Percentiles rank a stretch among this genome's conserved stretches.
Evolutionary conservation across 768 basidiomycete species (phyloP).

Genomic region (Russula sp.): DNA sequence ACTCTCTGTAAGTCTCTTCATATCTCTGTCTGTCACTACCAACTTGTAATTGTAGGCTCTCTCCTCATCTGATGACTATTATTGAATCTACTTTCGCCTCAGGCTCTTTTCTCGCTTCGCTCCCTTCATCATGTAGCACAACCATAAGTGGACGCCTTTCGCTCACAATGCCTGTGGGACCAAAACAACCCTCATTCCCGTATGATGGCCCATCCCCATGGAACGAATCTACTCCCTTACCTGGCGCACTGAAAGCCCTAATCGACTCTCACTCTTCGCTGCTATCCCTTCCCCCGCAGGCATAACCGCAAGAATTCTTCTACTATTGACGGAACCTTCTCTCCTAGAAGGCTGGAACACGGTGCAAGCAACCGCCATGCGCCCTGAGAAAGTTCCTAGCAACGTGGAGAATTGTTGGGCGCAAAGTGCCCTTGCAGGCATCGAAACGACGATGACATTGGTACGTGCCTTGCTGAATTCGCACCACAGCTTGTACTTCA

Average conservation of each 20-base stretch:
- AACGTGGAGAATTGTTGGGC: conserved; percentile 30
- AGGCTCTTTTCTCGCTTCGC: conserved; percentile 48
- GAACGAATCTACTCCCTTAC: conserved; percentile 17
- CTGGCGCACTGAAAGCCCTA: conserved; percentile 21
- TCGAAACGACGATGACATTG: conserved; percentile 29
- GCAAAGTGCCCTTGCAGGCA: conserved; percentile 26
- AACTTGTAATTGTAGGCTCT: too few species aligned
- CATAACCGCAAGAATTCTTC: conserved; percentile 25
- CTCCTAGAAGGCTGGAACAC: conserved; percentile 27
- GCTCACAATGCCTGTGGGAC: neutral
- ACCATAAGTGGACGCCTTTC: conserved; percentile 18
- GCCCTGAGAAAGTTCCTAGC: conserved; percentile 24
- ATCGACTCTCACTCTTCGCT: conserved; percentile 24
- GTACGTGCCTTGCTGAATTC: conserved; percentile 19
- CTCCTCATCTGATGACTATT: too few species aligned
- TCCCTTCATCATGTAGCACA: conserved; percentile 33
- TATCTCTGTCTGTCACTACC: too few species aligned
- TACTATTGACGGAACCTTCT: conserved; percentile 27
- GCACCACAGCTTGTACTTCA: neutral
- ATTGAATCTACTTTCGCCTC: conserved; percentile 45
- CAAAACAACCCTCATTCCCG: conserved; percentile 14
- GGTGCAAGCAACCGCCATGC: conserved; percentile 23
- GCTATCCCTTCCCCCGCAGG: conserved; percentile 27
- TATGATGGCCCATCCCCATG: conserved; percentile 8
- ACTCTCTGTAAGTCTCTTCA: too few species aligned